phyloP scores from a whole-genome alignment of 2,329 filamentous ascomycete genomes.

The Penicillium brevicompactum region DNA sequence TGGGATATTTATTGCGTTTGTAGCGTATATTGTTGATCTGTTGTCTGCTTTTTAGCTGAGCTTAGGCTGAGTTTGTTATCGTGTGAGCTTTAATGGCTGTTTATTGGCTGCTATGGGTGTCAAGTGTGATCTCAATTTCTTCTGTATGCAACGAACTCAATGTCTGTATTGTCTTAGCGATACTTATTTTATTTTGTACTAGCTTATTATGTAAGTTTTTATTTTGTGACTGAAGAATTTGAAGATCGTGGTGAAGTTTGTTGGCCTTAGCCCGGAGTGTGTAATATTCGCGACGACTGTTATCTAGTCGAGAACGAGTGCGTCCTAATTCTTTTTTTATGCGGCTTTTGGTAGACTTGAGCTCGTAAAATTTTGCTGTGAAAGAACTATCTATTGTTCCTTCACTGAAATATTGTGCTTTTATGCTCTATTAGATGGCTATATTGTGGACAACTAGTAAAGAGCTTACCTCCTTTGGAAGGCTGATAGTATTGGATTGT shows the following conservation, averaged over 20 bases:
- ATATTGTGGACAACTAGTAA: not conserved
- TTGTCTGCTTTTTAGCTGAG: not conserved
- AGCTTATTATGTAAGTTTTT: not conserved
- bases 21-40: not conserved
- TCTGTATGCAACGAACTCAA: not conserved
- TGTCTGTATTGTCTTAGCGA: not conserved
- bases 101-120: not conserved
- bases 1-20: not conserved
- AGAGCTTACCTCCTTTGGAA: not conserved
- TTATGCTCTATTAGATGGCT: not conserved
- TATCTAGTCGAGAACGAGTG: not conserved
- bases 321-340: not conserved
- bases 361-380: not conserved
- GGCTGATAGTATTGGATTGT: not conserved
- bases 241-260: not conserved
- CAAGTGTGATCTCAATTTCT: too few species aligned
- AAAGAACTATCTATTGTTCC: not conserved
- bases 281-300: not conserved
- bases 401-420: not conserved
- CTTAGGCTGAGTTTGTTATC: not conserved
- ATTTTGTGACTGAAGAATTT: not conserved
- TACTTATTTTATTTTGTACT: not conserved
- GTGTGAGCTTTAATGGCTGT: not conserved
- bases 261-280: not conserved
- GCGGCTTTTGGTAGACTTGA: not conserved